Evolutionary conservation across 805 yeast genomes (phyloP).

Genomic region (Sungouiella blattae): DNA sequence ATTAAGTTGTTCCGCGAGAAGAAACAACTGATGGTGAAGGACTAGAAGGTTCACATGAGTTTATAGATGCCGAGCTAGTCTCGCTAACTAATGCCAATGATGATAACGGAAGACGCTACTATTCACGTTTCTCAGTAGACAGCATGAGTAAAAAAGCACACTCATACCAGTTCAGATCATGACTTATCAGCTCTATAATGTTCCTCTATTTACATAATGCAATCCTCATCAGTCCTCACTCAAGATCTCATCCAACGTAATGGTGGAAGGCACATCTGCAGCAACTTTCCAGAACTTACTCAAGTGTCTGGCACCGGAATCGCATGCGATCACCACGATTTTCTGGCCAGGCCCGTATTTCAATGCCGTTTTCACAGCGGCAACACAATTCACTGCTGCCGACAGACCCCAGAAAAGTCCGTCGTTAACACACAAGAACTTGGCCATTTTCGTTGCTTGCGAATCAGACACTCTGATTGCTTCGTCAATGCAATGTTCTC

Average conservation of each 20-base stretch:
- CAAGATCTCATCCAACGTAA: constrained; percentile 35
- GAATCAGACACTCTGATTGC: constrained; percentile 75
- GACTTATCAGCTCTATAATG: too few relatives aligned
- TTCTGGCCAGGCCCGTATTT: constrained; percentile 52
- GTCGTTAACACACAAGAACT: constrained; percentile 71
- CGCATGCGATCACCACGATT: constrained; percentile 86
- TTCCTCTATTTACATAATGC: too few relatives aligned
- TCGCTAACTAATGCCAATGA: not conserved
- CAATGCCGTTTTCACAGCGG: constrained; percentile 60
- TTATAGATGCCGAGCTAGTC: not conserved
- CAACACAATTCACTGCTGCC: constrained; percentile 92
- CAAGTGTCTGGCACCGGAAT: constrained; percentile 84
- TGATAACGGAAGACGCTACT: too few relatives aligned
- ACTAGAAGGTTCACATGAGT: not conserved
- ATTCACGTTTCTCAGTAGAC: too few relatives aligned
- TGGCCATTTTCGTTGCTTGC: constrained; percentile 87
- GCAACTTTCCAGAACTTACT: constrained; percentile 91
- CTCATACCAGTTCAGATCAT: too few relatives aligned
- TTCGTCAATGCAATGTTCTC: constrained; percentile 68
- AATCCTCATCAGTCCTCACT: too few relatives aligned
- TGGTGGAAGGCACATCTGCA: constrained; percentile 28
- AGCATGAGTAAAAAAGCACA: too few relatives aligned
- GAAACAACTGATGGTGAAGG: constrained; percentile 10
- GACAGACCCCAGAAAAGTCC: constrained; percentile 92
- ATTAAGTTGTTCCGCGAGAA: constrained; percentile 38